phyloP scores from a whole-genome alignment of 306 rosid genomes.

The Castanea mollissima region DNA sequence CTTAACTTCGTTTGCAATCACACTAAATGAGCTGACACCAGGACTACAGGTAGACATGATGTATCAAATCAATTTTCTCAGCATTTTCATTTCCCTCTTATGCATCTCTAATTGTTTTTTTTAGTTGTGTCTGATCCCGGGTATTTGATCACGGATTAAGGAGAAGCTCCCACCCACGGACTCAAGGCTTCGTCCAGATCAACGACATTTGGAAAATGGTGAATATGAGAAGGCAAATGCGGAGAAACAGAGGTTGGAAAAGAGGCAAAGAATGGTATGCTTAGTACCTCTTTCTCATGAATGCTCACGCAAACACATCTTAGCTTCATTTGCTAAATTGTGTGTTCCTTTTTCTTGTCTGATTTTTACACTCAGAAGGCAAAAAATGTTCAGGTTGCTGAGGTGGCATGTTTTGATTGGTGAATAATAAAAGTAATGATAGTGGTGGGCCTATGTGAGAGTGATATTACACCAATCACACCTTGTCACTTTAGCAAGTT shows the following conservation, averaged over 20 bases:
- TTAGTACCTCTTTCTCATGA: constrained; percentile 15
- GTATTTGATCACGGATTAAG: constrained; percentile 95
- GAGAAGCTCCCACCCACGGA: constrained; percentile 99
- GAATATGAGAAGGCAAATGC: constrained; percentile 90
- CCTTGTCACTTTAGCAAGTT: no score
- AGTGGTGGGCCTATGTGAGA: no score
- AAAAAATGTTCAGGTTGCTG: not conserved
- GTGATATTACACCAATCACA: no score
- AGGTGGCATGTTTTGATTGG: no score
- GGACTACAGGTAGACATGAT: constrained; percentile 81
- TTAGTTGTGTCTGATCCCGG: constrained; percentile 79
- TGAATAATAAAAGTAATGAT: no score
- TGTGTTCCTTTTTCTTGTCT: not conserved
- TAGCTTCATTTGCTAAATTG: not conserved
- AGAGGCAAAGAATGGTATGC: constrained; percentile 95
- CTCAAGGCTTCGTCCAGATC: constrained; percentile 97
- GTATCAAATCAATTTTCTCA: constrained; percentile 30
- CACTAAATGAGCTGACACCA: constrained; percentile 73
- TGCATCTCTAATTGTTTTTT: constrained; percentile 54
- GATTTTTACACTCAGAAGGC: not conserved
- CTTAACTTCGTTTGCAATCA: constrained; percentile 89
- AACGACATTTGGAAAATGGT: constrained; percentile 94
- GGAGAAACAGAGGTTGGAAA: constrained; percentile 90
- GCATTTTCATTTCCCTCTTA: constrained; percentile 39
- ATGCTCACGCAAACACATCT: not conserved